Evolutionary conservation across 2,329 filamentous ascomycete species (phyloP).

Genomic region (Diaporthe caulivora): DNA sequence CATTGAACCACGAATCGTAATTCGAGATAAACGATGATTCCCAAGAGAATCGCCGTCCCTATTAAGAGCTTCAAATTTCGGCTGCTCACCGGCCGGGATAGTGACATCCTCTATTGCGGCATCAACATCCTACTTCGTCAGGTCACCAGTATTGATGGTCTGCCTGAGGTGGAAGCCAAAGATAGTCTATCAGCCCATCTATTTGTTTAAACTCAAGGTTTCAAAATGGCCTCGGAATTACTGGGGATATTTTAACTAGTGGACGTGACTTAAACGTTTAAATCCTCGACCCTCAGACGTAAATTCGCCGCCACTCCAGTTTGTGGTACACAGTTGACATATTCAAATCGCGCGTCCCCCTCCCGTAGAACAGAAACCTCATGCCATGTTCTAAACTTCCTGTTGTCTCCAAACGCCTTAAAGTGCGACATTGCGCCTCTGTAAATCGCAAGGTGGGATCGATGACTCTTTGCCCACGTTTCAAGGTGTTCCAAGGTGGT

Average conservation of each 20-base stretch:
- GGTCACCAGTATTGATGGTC: too few relatives aligned
- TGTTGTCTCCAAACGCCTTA: neutral
- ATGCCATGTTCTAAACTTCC: constrained; percentile 6
- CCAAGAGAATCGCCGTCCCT: too few relatives aligned
- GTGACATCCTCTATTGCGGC: too few relatives aligned
- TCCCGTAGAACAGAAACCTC: neutral
- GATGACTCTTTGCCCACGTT: neutral
- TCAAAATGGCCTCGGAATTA: neutral
- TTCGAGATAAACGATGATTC: too few relatives aligned
- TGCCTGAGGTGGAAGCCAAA: too few relatives aligned
- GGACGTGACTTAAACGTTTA: neutral
- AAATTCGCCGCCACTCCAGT: neutral
- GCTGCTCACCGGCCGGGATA: too few relatives aligned
- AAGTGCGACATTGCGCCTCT: neutral
- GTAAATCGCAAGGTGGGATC: neutral
- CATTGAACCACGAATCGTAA: too few relatives aligned
- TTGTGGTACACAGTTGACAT: neutral
- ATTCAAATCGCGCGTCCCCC: neutral
- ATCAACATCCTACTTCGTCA: too few relatives aligned
- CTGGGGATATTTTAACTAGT: neutral
- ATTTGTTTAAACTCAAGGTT: neutral
- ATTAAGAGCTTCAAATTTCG: too few relatives aligned
- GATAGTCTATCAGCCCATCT: too few relatives aligned
- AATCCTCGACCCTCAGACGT: neutral
- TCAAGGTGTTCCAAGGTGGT: neutral